These are phyloP conservation scores for Colletotrichum incanum DNA, from an alignment of 2,329 filamentous ascomycete genomes.

Conservation along the genomic window DNA sequence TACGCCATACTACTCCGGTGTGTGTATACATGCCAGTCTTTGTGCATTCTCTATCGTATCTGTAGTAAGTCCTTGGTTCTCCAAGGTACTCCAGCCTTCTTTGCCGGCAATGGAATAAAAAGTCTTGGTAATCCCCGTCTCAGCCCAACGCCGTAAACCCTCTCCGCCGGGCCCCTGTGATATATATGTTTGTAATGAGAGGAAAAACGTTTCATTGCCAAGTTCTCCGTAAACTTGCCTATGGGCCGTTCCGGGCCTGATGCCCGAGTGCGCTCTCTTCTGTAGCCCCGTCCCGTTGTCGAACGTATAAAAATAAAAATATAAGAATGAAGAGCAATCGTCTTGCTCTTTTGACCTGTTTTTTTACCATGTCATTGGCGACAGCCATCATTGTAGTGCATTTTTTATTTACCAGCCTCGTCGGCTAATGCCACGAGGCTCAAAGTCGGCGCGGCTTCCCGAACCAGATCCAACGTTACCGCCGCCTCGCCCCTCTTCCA, in stretches of 20 bases:
- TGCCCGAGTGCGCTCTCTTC: neutral
- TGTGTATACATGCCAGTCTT: conserved; percentile 37
- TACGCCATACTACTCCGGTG: neutral
- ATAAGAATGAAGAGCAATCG: neutral
- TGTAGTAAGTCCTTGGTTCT: conserved; percentile 15
- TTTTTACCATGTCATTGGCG: neutral
- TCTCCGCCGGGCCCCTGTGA: conserved; percentile 2
- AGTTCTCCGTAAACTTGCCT: neutral
- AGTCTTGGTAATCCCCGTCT: conserved; percentile 7
- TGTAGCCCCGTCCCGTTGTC: neutral
- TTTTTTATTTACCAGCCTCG: conserved; percentile 55
- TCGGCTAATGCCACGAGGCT: conserved; percentile 55
- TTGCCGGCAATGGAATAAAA: conserved; percentile 7
- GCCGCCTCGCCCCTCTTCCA: conserved; percentile 67
- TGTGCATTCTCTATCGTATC: conserved; percentile 41
- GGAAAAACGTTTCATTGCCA: neutral
- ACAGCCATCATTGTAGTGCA: neutral
- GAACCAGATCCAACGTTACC: conserved; percentile 56
- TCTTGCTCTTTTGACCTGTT: neutral
- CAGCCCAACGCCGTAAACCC: conserved; percentile 29
- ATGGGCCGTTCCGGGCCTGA: neutral
- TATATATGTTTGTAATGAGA: conserved; percentile 29
- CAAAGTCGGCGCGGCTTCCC: conserved; percentile 56
- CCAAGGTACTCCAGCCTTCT: conserved; percentile 20
- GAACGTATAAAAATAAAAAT: neutral